Percentiles rank a stretch among this genome's conserved stretches.
phyloP scores from a whole-genome alignment of 371 early-diverging fungal genomes.

The Mucor racemosus region DNA sequence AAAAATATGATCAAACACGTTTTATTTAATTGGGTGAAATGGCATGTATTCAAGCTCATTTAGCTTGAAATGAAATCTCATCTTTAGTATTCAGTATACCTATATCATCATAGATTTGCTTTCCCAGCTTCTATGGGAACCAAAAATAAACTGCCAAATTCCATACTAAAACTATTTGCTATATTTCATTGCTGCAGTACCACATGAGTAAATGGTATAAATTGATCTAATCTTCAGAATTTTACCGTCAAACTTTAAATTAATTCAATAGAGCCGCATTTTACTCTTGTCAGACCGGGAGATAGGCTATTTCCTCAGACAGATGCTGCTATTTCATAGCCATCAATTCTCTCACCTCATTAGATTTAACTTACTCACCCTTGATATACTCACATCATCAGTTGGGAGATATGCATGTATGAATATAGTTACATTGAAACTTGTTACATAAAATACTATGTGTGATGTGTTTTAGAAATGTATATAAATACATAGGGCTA shows the following conservation, averaged over 20 bases:
- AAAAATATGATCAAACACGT: no score
- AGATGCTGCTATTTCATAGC: not conserved
- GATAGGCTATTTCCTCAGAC: not conserved
- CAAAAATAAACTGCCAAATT: not conserved
- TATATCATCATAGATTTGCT: not conserved
- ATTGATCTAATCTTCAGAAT: not conserved
- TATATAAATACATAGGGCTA: slow-evolving; percentile 22
- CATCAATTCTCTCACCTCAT: not conserved
- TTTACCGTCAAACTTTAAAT: not conserved
- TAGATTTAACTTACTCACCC: not conserved
- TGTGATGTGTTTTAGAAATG: not conserved
- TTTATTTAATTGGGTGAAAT: no score
- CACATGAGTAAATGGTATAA: not conserved
- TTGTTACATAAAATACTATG: not conserved
- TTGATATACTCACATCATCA: not conserved
- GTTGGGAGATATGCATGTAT: not conserved
- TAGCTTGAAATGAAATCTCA: no score
- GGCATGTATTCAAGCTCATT: no score
- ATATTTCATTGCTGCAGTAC: not conserved
- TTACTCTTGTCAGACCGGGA: not conserved
- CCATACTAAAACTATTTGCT: not conserved
- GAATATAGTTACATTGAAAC: not conserved
- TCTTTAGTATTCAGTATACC: no score
- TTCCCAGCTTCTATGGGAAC: not conserved
- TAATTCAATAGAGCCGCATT: not conserved